phyloP scores from a whole-genome alignment of 2,329 filamentous ascomycete species.

The Thielaviopsis ethacetica region DNA sequence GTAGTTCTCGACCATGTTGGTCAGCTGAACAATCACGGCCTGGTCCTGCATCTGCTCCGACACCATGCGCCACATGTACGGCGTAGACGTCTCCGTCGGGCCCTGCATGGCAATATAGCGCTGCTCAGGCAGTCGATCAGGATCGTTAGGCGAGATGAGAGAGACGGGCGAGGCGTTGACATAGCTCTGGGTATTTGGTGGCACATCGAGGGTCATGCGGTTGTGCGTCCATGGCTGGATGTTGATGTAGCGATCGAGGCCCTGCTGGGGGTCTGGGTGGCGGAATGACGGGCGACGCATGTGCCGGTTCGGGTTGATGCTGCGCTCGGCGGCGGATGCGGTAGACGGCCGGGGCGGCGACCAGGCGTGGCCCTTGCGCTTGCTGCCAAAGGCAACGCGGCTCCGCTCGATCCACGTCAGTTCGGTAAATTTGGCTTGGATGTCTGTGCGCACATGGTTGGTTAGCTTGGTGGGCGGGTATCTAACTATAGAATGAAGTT shows the following conservation, averaged over 20 bases:
- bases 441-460: constrained; percentile 21
- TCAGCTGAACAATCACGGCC: constrained; percentile 87
- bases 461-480: background rate
- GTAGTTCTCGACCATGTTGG: constrained; percentile 64
- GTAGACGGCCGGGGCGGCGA: constrained; percentile 5
- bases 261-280: constrained; percentile 9
- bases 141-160: constrained; percentile 29
- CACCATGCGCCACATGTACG: constrained; percentile 92
- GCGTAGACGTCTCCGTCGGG: constrained; percentile 57
- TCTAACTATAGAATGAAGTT: too few relatives aligned
- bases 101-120: constrained; percentile 89
- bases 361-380: constrained; percentile 6
- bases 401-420: constrained; percentile 36
- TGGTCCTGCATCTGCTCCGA: constrained; percentile 57
- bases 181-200: constrained; percentile 56
- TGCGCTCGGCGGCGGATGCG: background rate
- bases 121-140: constrained; percentile 23
- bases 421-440: constrained; percentile 34
- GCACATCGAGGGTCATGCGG: constrained; percentile 64
- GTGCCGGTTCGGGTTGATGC: background rate
- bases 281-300: constrained; percentile 8
- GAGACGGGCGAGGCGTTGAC: constrained; percentile 66
- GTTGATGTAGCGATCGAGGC: constrained; percentile 71
- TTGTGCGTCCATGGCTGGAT: constrained; percentile 84
- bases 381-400: constrained; percentile 22